These are phyloP conservation scores for Coemansia reversa DNA, from an alignment of 192 early-diverging fungal genomes.

Conservation along the genomic window DNA sequence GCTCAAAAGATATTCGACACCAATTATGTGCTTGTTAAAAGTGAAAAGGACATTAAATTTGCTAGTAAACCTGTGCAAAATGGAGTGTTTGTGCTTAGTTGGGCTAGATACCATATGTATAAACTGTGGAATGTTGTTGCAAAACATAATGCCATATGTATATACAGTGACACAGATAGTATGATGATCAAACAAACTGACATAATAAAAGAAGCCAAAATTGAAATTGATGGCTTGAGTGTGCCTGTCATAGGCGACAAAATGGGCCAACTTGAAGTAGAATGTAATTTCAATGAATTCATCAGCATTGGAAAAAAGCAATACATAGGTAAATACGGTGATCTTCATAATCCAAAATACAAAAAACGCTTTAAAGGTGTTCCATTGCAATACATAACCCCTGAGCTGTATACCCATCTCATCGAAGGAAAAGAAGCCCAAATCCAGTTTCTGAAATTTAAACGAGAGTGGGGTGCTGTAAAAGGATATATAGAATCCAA, in stretches of 20 bases:
- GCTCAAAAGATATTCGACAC: too few relatives aligned
- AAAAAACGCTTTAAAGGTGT: too few relatives aligned
- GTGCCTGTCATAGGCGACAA: neutral
- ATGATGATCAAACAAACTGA: neutral
- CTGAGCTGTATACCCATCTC: too few relatives aligned
- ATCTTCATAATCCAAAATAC: neutral
- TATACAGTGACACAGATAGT: constrained; percentile 1
- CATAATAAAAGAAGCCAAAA: too few relatives aligned
- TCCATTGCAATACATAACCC: too few relatives aligned
- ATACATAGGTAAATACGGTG: neutral
- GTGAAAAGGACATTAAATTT: neutral
- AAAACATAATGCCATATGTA: neutral
- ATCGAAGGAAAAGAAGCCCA: too few relatives aligned
- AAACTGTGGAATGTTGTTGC: neutral
- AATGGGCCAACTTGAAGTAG: neutral
- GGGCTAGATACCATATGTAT: neutral
- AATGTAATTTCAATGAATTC: neutral
- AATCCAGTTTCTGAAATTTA: neutral
- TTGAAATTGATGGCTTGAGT: too few relatives aligned
- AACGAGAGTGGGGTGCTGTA: neutral
- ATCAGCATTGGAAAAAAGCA: constrained; percentile 1
- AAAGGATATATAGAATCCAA: neutral
- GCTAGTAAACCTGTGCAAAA: neutral
- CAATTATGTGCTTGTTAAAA: too few relatives aligned
- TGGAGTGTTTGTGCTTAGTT: constrained; percentile 4